phyloP scores from a whole-genome alignment of 768 basidiomycete species.

The Sporobolomyces pararoseus region DNA sequence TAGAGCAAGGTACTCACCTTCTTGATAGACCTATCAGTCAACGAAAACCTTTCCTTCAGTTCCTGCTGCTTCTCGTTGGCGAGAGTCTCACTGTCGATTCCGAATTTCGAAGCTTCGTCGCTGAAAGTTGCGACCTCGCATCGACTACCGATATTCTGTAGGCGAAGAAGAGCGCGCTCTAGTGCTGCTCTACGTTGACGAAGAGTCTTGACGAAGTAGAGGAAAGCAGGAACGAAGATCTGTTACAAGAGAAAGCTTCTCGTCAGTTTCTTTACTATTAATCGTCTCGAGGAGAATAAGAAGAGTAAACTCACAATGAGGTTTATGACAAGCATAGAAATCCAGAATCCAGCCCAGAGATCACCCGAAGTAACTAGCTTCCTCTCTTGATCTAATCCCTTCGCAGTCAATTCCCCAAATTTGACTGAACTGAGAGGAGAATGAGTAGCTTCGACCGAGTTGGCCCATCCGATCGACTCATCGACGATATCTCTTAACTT shows the following conservation, averaged over 20 bases:
- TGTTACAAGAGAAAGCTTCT: background rate
- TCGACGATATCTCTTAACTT: background rate
- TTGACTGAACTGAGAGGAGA: background rate
- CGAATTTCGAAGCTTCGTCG: conserved; percentile 2
- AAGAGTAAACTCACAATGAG: background rate
- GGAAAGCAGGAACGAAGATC: background rate
- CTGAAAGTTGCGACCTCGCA: background rate
- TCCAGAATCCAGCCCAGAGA: conserved; percentile 3
- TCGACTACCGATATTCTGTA: background rate
- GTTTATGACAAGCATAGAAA: background rate
- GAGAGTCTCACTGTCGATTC: background rate
- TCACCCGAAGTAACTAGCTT: background rate
- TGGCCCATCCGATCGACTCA: background rate
- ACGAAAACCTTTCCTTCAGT: background rate
- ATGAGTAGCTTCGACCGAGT: background rate
- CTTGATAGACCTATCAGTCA: background rate
- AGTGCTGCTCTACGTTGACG: background rate
- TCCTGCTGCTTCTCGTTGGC: background rate
- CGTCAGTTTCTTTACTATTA: background rate
- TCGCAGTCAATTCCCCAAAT: background rate
- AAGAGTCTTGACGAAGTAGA: background rate
- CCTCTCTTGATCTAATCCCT: background rate
- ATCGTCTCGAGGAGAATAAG: background rate
- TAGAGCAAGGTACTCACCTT: background rate
- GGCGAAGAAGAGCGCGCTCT: background rate